Conservation (phyloP, 2,329 filamentous ascomycete genomes). For the Tolypocladium tropicale region DNA sequence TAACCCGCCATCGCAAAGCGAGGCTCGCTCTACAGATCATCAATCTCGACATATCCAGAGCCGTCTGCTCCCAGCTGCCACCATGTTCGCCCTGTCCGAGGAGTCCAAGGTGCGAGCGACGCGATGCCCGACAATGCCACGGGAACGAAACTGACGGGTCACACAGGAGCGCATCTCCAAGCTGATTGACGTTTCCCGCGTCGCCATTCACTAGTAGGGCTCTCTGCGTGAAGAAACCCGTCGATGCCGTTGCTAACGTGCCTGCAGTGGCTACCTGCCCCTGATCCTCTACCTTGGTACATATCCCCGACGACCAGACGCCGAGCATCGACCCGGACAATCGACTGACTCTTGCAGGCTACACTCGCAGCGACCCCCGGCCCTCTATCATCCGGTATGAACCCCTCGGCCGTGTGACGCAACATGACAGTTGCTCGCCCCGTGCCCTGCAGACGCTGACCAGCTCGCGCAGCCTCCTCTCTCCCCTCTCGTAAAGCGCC, state of each 20-base stretch:
- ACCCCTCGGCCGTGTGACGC: not conserved
- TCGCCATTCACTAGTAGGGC: slow-evolving; percentile 89
- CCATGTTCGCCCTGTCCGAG: slow-evolving; percentile 69
- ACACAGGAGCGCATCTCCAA: slow-evolving; percentile 89
- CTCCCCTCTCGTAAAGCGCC: slow-evolving; percentile 47
- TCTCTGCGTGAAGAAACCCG: slow-evolving; percentile 15
- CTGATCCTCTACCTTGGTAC: slow-evolving; percentile 93
- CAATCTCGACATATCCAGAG: slow-evolving; percentile 4
- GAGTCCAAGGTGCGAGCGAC: slow-evolving; percentile 72
- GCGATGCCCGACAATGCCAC: not conserved
- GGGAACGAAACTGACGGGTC: not conserved
- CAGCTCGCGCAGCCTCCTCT: slow-evolving; percentile 41
- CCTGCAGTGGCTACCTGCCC: slow-evolving; percentile 77
- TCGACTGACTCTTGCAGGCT: slow-evolving; percentile 45
- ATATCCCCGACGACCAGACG: slow-evolving; percentile 11
- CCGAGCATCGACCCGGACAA: not conserved
- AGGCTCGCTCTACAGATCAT: not conserved
- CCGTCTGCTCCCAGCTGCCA: slow-evolving; percentile 13
- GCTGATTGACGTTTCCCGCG: slow-evolving; percentile 87
- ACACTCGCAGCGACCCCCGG: slow-evolving; percentile 86
- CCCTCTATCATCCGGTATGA: slow-evolving; percentile 57
- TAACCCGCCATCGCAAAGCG: not conserved
- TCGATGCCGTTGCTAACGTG: slow-evolving; percentile 13
- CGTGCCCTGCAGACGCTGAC: slow-evolving; percentile 10
- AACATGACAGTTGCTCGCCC: too few species aligned